These are phyloP conservation scores for Neckera pumila DNA, from an alignment of 225 moss, liverwort and hornwort genomes.

Conservation along the genomic window DNA sequence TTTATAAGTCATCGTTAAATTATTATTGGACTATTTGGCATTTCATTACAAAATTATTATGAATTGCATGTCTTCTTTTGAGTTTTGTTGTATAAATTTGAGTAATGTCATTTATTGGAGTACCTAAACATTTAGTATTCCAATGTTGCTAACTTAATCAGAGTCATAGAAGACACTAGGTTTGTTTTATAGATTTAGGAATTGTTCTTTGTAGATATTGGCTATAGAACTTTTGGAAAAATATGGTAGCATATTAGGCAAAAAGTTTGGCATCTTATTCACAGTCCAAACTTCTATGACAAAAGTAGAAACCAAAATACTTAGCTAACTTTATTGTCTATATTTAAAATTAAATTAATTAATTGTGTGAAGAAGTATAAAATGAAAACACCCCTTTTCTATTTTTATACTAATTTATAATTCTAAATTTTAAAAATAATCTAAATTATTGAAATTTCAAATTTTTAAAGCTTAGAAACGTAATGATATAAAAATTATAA, in stretches of 20 bases:
- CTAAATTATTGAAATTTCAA: no score
- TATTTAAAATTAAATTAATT: no score
- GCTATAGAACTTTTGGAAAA: accelerated
- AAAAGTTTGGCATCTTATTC: neutral
- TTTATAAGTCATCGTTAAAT: neutral
- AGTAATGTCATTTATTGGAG: neutral
- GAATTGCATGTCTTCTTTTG: neutral
- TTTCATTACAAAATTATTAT: neutral
- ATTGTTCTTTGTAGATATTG: neutral
- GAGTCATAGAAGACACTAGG: no score
- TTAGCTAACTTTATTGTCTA: no score
- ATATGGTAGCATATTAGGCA: no score
- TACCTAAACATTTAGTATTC: neutral
- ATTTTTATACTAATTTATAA: no score
- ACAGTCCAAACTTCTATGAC: neutral
- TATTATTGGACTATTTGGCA: neutral
- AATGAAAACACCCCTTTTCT: no score
- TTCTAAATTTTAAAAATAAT: no score
- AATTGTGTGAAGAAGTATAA: no score
- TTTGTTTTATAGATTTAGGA: neutral
- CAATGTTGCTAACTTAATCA: neutral
- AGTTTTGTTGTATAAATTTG: neutral
- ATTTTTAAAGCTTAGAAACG: no score
- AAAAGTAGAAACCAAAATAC: neutral
- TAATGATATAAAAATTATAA: no score